phyloP scores from a whole-genome alignment of 495 filamentous ascomycete genomes.

The Trichoderma parareesei region DNA sequence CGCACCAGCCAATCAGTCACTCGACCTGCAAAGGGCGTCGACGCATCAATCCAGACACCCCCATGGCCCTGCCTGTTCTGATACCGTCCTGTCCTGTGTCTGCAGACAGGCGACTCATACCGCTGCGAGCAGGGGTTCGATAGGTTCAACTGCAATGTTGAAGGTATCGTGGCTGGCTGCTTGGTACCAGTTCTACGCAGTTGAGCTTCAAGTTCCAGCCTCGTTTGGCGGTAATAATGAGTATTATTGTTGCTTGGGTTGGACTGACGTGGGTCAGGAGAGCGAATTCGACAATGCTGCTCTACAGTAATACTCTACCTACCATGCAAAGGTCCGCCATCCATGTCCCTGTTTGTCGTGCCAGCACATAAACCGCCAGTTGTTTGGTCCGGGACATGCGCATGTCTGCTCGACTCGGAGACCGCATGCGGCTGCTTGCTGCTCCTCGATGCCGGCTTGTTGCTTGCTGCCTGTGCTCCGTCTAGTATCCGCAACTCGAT shows the following conservation, averaged over 20 bases:
- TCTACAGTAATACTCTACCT: too few relatives aligned
- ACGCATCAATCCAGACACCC: slow-evolving; percentile 1
- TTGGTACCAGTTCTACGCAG: background rate
- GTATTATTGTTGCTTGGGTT: background rate
- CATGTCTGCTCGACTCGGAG: background rate
- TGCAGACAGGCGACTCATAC: too few relatives aligned
- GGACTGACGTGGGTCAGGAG: background rate
- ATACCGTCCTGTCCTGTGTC: too few relatives aligned
- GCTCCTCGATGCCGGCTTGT: too few relatives aligned
- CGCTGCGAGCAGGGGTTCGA: too few relatives aligned
- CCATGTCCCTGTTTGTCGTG: background rate
- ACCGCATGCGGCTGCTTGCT: background rate
- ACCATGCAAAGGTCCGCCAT: background rate
- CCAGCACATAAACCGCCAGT: background rate
- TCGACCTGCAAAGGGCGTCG: background rate
- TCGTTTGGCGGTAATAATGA: background rate
- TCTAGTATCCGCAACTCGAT: background rate
- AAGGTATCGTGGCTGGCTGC: background rate
- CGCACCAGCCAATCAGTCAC: background rate
- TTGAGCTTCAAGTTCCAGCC: background rate
- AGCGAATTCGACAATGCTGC: too few relatives aligned
- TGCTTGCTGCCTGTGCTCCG: background rate
- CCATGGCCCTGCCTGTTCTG: background rate
- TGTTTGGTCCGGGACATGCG: background rate
- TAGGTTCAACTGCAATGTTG: too few relatives aligned